Evolutionary conservation across 495 filamentous ascomycete species (phyloP), one percentile per base, ranked within the genome.

Genomic region (Halenospora varia): DNA sequence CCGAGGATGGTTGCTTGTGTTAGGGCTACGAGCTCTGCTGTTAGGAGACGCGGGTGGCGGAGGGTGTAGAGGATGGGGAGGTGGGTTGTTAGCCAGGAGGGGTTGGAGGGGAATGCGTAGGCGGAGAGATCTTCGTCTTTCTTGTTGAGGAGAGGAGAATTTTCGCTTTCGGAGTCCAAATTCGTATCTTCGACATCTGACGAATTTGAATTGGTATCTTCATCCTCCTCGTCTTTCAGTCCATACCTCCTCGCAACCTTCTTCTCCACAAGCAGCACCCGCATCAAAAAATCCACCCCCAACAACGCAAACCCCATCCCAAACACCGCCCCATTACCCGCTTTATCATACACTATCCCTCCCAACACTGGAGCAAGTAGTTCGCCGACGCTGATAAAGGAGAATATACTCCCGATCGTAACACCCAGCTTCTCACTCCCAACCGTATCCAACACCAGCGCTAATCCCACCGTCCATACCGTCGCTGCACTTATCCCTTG

Each of bases 251-350:
- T 56, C 1, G 68, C 75, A 0, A 65, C 69, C 59, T 80, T 82
- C 71, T 88, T 88, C 68, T 88, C 86, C 42, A 89, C 75, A 53
- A 88, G 70, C 1, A 80, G 64, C 2, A 86, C 55, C 6, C 86
- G 76, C 79, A 87, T 80, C n/a, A 78, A 29, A 56, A 88, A 78
- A 71, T 89, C 86, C 8, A 88, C 25, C 1, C 58, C 75, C 6
- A 89, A 65, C 20, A 88, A 68, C 0, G 72, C 80, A 56, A 80
- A 77, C 2, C 77, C 80, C 48, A 88, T 68, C 3, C 75, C 80
- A 56, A 87, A 85, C 0, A 87, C 82, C 1, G 80, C 81, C 15
- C 71, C 54, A 63, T 82, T 81, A 11, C 85, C 86, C 2, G 77
- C 74, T 61, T 76, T 77, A 19, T 75, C 69, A 59, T 87, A 87